Evolutionary conservation across 1,139 yeast species (phyloP).

Genomic region (Geotrichum citri-aurantii): DNA sequence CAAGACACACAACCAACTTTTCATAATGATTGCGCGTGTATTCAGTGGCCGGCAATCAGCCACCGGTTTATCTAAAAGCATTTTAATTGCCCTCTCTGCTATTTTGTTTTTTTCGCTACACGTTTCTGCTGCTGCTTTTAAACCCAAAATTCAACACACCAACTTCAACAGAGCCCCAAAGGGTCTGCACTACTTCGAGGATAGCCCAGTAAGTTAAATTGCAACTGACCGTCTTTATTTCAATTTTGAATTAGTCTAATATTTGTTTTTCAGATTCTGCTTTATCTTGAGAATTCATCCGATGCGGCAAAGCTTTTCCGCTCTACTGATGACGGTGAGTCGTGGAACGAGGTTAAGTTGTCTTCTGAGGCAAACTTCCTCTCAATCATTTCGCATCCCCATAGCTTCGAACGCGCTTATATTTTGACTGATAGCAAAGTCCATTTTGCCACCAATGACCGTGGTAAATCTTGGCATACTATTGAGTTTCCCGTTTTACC

Average conservation of each 20-base stretch:
- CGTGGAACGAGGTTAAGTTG: conserved; percentile 43
- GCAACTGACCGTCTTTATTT: neutral
- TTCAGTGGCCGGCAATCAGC: neutral
- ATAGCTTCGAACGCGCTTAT: conserved; percentile 47
- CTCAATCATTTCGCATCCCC: conserved; percentile 43
- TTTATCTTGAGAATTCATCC: conserved; percentile 37
- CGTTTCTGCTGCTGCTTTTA: conserved; percentile 6
- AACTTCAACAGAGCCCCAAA: conserved; percentile 20
- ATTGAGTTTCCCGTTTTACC: conserved; percentile 35
- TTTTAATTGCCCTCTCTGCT: neutral
- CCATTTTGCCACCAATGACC: conserved; percentile 52
- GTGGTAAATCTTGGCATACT: conserved; percentile 53
- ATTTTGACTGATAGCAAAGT: conserved; percentile 39
- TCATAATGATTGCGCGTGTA: neutral
- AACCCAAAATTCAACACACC: conserved; percentile 11
- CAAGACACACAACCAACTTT: neutral
- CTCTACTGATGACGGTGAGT: conserved; percentile 55
- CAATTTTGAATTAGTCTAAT: neutral
- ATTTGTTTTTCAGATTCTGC: conserved; percentile 29
- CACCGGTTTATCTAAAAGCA: neutral
- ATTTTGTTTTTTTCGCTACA: conserved; percentile 2
- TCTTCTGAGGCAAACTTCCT: conserved; percentile 31
- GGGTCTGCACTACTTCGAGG: conserved; percentile 22
- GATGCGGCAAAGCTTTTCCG: conserved; percentile 32
- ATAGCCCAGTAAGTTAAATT: conserved; percentile 20